Evolutionary conservation across 139 green algal genomes (phyloP).

Genomic region (Volvox reticuliferus): DNA sequence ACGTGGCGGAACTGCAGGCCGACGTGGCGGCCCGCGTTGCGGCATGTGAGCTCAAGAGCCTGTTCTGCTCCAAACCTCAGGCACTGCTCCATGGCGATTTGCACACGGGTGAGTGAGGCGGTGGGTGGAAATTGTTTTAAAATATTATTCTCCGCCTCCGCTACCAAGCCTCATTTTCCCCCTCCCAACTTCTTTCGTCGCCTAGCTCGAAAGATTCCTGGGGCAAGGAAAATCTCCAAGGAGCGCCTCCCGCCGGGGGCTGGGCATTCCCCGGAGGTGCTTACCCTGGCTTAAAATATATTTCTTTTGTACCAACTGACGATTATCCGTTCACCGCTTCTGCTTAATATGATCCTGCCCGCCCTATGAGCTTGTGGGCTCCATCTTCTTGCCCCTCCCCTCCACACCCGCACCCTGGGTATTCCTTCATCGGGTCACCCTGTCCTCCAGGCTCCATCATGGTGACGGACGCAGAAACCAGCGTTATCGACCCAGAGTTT

Average conservation of each 20-base stretch:
- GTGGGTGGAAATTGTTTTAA: neutral
- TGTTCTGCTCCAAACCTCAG: slow-evolving; percentile 83
- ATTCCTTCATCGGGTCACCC: neutral
- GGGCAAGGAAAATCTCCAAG: too few species aligned
- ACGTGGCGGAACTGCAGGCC: slow-evolving; percentile 70
- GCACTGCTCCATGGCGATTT: slow-evolving; percentile 97
- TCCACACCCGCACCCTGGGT: too few species aligned
- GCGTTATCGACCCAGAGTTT: slow-evolving; percentile 97
- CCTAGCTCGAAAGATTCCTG: too few species aligned
- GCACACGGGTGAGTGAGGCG: slow-evolving; percentile 81
- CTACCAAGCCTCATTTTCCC: neutral
- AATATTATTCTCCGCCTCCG: neutral
- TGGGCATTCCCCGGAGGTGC: too few species aligned
- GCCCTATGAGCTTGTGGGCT: too few species aligned
- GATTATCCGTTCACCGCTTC: too few species aligned
- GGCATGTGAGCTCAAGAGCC: slow-evolving; percentile 77
- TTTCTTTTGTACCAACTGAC: too few species aligned
- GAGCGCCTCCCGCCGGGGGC: too few species aligned
- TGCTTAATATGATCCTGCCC: too few species aligned
- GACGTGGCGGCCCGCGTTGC: slow-evolving; percentile 84
- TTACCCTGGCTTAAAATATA: too few species aligned
- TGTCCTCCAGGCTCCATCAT: slow-evolving; percentile 84
- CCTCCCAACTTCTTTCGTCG: neutral
- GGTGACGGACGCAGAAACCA: slow-evolving; percentile 74
- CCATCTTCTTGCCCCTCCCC: too few species aligned